phyloP scores from a whole-genome alignment of 1,139 yeast species.

The Candida pseudoviswanathii region DNA sequence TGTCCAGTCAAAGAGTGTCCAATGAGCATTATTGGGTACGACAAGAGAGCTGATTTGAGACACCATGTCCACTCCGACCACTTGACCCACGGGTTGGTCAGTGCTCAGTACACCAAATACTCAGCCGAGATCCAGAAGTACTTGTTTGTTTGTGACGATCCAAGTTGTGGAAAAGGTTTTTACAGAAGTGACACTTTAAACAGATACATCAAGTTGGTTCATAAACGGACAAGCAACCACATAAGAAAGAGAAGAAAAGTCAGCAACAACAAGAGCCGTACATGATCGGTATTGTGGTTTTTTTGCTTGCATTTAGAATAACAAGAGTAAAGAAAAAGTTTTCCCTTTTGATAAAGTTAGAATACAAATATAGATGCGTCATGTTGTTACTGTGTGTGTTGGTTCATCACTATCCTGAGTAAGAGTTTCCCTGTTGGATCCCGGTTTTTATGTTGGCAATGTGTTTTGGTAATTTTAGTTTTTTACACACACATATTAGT shows the following conservation, averaged over 20 bases:
- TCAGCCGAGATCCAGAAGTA: constrained; percentile 16
- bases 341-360: neutral
- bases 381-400: too few species aligned
- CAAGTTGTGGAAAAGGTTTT: constrained; percentile 53
- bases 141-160: constrained; percentile 20
- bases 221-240: constrained; percentile 19
- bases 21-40: constrained; percentile 61
- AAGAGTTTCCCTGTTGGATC: too few species aligned
- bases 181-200: constrained; percentile 59
- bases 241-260: constrained; percentile 3
- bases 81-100: constrained; percentile 21
- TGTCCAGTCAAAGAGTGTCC: constrained; percentile 63
- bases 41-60: constrained; percentile 59
- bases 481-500: neutral
- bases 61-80: constrained; percentile 67
- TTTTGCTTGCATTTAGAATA: neutral
- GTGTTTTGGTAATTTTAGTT: too few species aligned
- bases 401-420: too few species aligned
- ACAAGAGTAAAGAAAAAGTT: too few species aligned
- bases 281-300: neutral
- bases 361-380: too few species aligned
- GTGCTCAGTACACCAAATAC: constrained; percentile 18
- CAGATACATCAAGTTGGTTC: constrained; percentile 57
- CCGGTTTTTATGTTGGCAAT: too few species aligned
- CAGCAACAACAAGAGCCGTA: neutral